Base-by-base conservation (phyloP, 306 rosid genomes). In the Quercus aquifolioides region DNA sequence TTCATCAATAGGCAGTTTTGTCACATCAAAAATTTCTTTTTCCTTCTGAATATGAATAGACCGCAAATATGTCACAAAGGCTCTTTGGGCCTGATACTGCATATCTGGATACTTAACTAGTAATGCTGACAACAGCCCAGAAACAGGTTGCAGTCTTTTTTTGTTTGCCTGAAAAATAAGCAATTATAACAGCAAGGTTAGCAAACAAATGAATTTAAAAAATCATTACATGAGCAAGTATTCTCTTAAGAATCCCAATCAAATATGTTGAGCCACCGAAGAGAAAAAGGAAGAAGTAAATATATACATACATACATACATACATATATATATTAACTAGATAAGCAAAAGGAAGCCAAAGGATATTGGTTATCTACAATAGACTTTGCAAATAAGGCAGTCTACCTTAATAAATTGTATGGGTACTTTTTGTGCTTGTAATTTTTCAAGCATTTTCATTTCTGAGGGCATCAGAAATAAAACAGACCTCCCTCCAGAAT, bases 401-500 rank as follows among this genome's bases (percentile, higher is more conserved):
- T 25, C 56, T 75, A 92, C 99, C 99, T 94, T 92, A n/a, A 23
- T 85, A 46, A 83, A 67, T 71, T 87, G 87, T 38, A 95, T 79
- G 15, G 97, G 97, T 72, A 92, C 90, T 84, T 93, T 92, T 19
- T 92, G 88, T 52, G 87, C 94, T 68, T 86, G 75, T 60, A 95
- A 81, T 65, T 79, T 93, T 71, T 90, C 97, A 65, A 92, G 90
- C 97, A 95, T 92, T 82, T 85, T 86, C 68, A 56, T 85, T 83
- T 95, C 97, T 20, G 98, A 92, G 23, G 99, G 96, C 86, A 78
- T 69, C 72, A 95, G 65, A 89, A 95, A 93, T 77, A 95, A 82
- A 78, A 92, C 90, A 59, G 99, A 90, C 81, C 80, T 85, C 83
- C 99, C 99, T 77, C 67, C 84, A 75, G 97, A 91, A 31, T 86